These are phyloP conservation scores for Pseudoneurospora amorphoporcata DNA, from an alignment of 495 filamentous ascomycete species.

Conservation along the genomic window DNA sequence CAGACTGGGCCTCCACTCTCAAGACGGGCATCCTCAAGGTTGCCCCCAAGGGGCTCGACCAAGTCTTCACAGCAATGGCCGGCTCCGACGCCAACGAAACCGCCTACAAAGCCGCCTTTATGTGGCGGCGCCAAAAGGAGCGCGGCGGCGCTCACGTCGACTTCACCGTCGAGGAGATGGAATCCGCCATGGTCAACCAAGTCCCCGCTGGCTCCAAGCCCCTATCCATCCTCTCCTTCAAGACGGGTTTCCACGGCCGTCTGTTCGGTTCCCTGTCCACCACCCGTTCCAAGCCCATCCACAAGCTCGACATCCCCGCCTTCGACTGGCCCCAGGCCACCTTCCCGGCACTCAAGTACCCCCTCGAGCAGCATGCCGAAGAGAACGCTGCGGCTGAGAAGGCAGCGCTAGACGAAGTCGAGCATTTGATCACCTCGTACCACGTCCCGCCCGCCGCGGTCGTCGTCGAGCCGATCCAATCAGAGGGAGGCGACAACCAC, in stretches of 20 bases:
- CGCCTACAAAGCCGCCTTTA: slow-evolving; percentile 99
- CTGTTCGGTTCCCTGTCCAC: slow-evolving; percentile 88
- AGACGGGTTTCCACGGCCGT: slow-evolving; percentile 87
- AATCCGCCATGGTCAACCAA: slow-evolving; percentile 75
- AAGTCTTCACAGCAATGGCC: slow-evolving; percentile 94
- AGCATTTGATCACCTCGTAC: slow-evolving; percentile 73
- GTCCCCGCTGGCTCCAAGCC: slow-evolving; percentile 65
- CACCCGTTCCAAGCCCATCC: slow-evolving; percentile 91
- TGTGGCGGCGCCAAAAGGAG: slow-evolving; percentile 85
- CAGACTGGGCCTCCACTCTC: slow-evolving; percentile 79
- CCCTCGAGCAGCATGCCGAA: slow-evolving; percentile 68
- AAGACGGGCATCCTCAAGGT: slow-evolving; percentile 80
- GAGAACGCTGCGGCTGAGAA: slow-evolving; percentile 80
- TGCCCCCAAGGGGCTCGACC: slow-evolving; percentile 82
- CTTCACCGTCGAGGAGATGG: slow-evolving; percentile 74
- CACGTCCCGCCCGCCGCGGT: slow-evolving; percentile 84
- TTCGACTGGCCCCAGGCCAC: slow-evolving; percentile 97
- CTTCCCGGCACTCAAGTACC: slow-evolving; percentile 86
- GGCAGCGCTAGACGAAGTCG: slow-evolving; percentile 79
- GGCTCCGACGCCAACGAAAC: slow-evolving; percentile 98
- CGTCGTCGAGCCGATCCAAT: slow-evolving; percentile 92
- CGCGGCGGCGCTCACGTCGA: slow-evolving; percentile 74
- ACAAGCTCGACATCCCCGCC: slow-evolving; percentile 96
- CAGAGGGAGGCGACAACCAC: slow-evolving; percentile 98
- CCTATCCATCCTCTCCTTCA: slow-evolving; percentile 88